Base-by-base conservation (phyloP, 345 rosid genomes). In the Sonneratia alba region DNA sequence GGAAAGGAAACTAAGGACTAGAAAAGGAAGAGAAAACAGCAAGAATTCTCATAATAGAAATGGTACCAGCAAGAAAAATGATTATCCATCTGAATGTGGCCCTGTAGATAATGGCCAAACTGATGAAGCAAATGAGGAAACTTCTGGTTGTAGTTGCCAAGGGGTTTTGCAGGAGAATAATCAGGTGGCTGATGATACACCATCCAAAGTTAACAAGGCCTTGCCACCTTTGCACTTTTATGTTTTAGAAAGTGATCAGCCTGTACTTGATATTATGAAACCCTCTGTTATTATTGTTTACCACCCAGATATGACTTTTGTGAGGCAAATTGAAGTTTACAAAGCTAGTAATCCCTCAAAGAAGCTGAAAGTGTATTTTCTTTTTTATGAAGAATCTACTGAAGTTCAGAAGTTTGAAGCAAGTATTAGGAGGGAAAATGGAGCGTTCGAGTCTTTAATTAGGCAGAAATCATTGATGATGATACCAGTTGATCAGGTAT, bases 401-500 rank as follows among this genome's bases (percentile, higher is more conserved):
- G 99, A 95, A 81, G 96, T 80, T 36, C 97, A 87, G 79, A 95
- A 92, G 81, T 95, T 95, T 69, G 98, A 95, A 82, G 98, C 99
- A 72, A 89, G 97, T 74, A 92, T 95, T 63, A 90, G 89, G 37
- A 87, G 90, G 76, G 98, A 95, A 79, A 90, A 95, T 81, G 88
- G 89, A 73, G 97, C 99, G 16, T 95, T 92, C 82, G 99, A 95
- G 78, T 89, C 99, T 59, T 75, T 95, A 83, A 92, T 95, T 81
- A 82, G 98, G 80, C 99, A 90, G 85, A 95, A 95, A 76, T 90
- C 99, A 32, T 14, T 84, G 85, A 95, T 95, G 99, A 89, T 92
- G 88, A 92, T 95, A 77, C 96, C 98, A 62, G 91, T 95, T 38
- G 87, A 95, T 81, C 98, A 92, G 96, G 97, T 92, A 65, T 72